Percentiles rank a stretch among this genome's conserved stretches.
phyloP scores from a whole-genome alignment of 371 early-diverging fungal genomes.

The Mortierella sp. region DNA sequence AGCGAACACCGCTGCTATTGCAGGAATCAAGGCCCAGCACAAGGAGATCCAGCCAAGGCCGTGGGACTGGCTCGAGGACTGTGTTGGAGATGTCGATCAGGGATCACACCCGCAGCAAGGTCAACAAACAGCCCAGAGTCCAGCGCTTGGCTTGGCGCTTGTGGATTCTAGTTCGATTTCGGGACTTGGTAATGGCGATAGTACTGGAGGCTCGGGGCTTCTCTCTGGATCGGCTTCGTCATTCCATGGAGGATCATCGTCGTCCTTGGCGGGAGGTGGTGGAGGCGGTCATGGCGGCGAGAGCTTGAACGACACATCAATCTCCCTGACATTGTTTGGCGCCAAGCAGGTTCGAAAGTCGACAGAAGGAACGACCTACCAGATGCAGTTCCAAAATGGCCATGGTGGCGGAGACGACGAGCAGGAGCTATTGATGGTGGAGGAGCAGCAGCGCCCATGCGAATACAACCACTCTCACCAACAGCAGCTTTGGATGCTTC shows the following conservation, averaged over 20 bases:
- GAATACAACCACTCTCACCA: constrained; percentile 46
- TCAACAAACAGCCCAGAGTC: constrained; percentile 24
- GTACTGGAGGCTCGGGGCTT: background rate
- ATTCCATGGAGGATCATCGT: constrained; percentile 1
- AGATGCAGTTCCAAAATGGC: constrained; percentile 49
- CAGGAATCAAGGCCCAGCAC: constrained; percentile 52
- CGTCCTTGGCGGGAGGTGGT: background rate
- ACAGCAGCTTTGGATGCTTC: constrained; percentile 33
- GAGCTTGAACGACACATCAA: constrained; percentile 48
- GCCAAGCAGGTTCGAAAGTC: constrained; percentile 52
- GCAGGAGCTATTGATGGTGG: constrained; percentile 26
- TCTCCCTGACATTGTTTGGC: constrained; percentile 55
- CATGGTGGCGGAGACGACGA: constrained; percentile 54
- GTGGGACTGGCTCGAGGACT: constrained; percentile 78
- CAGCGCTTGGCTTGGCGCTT: constrained; percentile 36
- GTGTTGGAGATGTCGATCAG: constrained; percentile 58
- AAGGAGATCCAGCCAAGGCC: constrained; percentile 67
- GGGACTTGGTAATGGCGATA: constrained; percentile 33
- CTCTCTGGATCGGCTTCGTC: constrained; percentile 12
- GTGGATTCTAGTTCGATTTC: constrained; percentile 24
- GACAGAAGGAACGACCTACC: constrained; percentile 46
- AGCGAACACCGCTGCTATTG: constrained; percentile 11
- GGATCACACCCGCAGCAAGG: constrained; percentile 12
- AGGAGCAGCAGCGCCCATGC: constrained; percentile 37
- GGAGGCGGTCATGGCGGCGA: constrained; percentile 1